A percentile compares a stretch with the other conserved stretches of the same genome.
These are phyloP conservation scores for Euphrasia confusa DNA, from an alignment of 257 asterid species.

Conservation along the genomic window DNA sequence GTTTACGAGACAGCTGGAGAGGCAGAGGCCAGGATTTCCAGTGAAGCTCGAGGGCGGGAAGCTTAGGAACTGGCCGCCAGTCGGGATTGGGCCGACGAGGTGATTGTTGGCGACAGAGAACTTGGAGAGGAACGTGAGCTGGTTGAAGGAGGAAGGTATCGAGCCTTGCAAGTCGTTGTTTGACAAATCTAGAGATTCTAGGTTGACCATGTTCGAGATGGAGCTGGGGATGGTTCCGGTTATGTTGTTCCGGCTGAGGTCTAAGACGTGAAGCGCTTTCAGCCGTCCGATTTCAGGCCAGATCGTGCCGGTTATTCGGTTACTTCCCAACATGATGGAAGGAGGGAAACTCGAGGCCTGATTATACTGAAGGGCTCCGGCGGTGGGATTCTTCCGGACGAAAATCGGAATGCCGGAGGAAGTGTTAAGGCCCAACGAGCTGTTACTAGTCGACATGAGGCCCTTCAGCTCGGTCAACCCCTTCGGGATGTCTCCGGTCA, in stretches of 20 bases:
- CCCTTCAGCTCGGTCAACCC: conserved; percentile 61
- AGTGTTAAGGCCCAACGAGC: conserved; percentile 42
- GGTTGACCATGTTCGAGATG: conserved; percentile 64
- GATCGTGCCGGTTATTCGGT: conserved; percentile 55
- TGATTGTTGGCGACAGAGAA: conserved; percentile 72
- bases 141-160: conserved; percentile 66
- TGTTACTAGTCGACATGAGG: conserved; percentile 48
- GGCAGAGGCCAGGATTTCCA: conserved; percentile 69
- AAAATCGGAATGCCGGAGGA: conserved; percentile 73
- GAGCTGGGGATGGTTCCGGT: conserved; percentile 74
- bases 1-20: conserved; percentile 53
- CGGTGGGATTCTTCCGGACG: conserved; percentile 76
- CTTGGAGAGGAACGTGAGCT: conserved; percentile 70
- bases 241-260: conserved; percentile 67
- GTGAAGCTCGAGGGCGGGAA: conserved; percentile 58
- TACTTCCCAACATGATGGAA: conserved; percentile 64
- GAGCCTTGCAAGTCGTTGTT: conserved; percentile 71
- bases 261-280: conserved; percentile 75
- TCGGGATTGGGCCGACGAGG: conserved; percentile 70
- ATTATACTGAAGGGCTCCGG: conserved; percentile 79
- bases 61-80: conserved; percentile 85
- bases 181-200: conserved; percentile 79
- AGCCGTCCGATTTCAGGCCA: conserved; percentile 67
- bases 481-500: conserved; percentile 70
- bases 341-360: conserved; percentile 96